These are phyloP conservation scores for Fusarium napiforme DNA, from an alignment of 2,329 filamentous ascomycete genomes.

Conservation along the genomic window DNA sequence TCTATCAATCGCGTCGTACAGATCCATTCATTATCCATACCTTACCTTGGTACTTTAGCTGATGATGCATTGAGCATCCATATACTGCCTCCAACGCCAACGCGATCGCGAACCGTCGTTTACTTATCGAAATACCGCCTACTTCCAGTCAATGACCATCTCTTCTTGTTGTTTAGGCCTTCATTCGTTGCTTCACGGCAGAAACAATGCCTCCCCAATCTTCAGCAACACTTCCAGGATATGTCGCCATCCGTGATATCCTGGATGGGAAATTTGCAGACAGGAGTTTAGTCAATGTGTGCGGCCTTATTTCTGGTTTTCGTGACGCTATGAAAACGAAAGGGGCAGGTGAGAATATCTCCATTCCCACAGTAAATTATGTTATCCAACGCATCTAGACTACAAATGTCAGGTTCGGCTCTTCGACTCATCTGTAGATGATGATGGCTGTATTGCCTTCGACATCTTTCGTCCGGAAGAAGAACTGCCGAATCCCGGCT, in stretches of 20 bases:
- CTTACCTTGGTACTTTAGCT: not conserved
- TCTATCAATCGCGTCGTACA: conserved; percentile 30
- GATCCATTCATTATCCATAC: not conserved
- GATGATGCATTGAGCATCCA: not conserved
- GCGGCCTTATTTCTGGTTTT: conserved; percentile 77
- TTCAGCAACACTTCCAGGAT: conserved; percentile 36
- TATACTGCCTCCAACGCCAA: conserved; percentile 4
- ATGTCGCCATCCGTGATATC: conserved; percentile 53
- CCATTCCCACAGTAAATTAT: not conserved
- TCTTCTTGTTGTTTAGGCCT: conserved; percentile 4
- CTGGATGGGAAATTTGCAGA: conserved; percentile 51
- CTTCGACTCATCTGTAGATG: conserved; percentile 66
- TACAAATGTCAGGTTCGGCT: conserved; percentile 70
- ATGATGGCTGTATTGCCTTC: conserved; percentile 57
- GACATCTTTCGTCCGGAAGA: conserved; percentile 68
- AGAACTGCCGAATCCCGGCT: conserved; percentile 59
- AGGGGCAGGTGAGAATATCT: conserved; percentile 58
- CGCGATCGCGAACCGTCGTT: conserved; percentile 14
- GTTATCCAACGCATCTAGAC: conserved; percentile 54
- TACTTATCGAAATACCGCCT: not conserved
- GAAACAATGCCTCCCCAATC: conserved; percentile 11
- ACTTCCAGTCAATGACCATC: not conserved
- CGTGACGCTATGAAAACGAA: conserved; percentile 62
- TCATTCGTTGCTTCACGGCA: conserved; percentile 5
- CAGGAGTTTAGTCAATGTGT: conserved; percentile 62